phyloP scores from a whole-genome alignment of 1,284 basidiomycete species.

The Sanghuangporus baumii region DNA sequence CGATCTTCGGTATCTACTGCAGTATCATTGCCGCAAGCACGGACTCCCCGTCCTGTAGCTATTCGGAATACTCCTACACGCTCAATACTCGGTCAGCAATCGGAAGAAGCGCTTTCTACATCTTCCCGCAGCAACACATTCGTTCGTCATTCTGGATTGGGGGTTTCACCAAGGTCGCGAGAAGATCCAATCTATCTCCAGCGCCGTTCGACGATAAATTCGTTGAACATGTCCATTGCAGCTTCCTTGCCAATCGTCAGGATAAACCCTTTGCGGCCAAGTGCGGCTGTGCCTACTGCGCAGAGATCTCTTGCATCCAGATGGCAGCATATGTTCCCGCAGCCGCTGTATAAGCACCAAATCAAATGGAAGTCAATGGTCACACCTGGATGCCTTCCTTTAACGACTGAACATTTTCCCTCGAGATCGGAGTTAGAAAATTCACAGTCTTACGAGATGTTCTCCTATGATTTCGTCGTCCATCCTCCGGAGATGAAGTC shows the following conservation, averaged over 20 bases:
- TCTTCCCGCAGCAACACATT: slow-evolving; percentile 14
- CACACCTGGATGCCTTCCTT: slow-evolving; percentile 81
- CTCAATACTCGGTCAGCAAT: slow-evolving; percentile 14
- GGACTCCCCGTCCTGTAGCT: slow-evolving; percentile 14
- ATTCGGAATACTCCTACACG: slow-evolving; percentile 17
- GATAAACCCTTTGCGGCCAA: slow-evolving; percentile 63
- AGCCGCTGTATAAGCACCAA: slow-evolving; percentile 73
- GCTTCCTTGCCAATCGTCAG: slow-evolving; percentile 46
- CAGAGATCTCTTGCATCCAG: slow-evolving; percentile 71
- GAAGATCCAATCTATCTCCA: slow-evolving; percentile 11
- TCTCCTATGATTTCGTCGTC: slow-evolving; percentile 75
- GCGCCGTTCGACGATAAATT: slow-evolving; percentile 13
- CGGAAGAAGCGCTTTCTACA: slow-evolving; percentile 13
- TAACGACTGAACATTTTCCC: slow-evolving; percentile 91
- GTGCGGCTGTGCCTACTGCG: slow-evolving; percentile 47
- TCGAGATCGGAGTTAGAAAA: slow-evolving; percentile 69
- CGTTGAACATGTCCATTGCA: slow-evolving; percentile 25
- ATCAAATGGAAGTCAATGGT: slow-evolving; percentile 91
- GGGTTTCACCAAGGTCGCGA: slow-evolving; percentile 14
- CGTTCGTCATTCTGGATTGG: slow-evolving; percentile 10
- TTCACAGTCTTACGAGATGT: slow-evolving; percentile 62
- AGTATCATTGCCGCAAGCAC: slow-evolving; percentile 23
- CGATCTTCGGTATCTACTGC: slow-evolving; percentile 24
- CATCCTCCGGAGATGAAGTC: slow-evolving; percentile 74
- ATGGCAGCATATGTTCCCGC: slow-evolving; percentile 87